Conservation (phyloP, 2,329 filamentous ascomycete genomes). For the Scortechinia acanthostroma region DNA sequence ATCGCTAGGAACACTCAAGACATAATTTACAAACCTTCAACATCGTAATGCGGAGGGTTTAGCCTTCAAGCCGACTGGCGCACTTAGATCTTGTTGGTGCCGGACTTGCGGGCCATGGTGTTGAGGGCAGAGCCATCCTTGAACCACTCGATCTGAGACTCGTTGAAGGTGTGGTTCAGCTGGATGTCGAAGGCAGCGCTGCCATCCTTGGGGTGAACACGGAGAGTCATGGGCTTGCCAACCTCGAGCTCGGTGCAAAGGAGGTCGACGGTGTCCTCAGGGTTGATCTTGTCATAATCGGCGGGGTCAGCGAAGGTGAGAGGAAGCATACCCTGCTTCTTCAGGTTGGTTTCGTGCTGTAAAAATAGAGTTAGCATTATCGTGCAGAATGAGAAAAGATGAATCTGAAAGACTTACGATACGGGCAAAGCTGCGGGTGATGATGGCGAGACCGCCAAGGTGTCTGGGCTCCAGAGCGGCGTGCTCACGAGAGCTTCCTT, state of each 20-base stretch:
- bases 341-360: slow-evolving; percentile 80
- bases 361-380: too few species aligned
- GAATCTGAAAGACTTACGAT: too few species aligned
- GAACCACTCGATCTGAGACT: slow-evolving; percentile 73
- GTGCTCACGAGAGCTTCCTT: slow-evolving; percentile 71
- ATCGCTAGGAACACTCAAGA: background rate
- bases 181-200: slow-evolving; percentile 53
- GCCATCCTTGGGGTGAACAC: slow-evolving; percentile 66
- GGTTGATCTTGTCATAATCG: slow-evolving; percentile 71
- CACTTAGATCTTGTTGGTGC: too few species aligned
- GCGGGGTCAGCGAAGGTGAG: slow-evolving; percentile 67
- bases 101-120: slow-evolving; percentile 61
- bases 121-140: slow-evolving; percentile 69
- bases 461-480: slow-evolving; percentile 72
- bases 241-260: slow-evolving; percentile 64
- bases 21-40: background rate
- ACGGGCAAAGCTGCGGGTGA: slow-evolving; percentile 68
- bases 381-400: too few species aligned
- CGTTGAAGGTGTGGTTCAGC: slow-evolving; percentile 71
- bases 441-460: slow-evolving; percentile 70
- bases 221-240: slow-evolving; percentile 66
- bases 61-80: too few species aligned
- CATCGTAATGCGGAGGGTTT: too few species aligned
- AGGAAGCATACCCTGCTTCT: slow-evolving; percentile 80
- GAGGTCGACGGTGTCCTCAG: slow-evolving; percentile 62